These are phyloP conservation scores for Mayamaea pseudoterrestris DNA, from an alignment of 108 stramenopile genomes.

Conservation along the genomic window DNA sequence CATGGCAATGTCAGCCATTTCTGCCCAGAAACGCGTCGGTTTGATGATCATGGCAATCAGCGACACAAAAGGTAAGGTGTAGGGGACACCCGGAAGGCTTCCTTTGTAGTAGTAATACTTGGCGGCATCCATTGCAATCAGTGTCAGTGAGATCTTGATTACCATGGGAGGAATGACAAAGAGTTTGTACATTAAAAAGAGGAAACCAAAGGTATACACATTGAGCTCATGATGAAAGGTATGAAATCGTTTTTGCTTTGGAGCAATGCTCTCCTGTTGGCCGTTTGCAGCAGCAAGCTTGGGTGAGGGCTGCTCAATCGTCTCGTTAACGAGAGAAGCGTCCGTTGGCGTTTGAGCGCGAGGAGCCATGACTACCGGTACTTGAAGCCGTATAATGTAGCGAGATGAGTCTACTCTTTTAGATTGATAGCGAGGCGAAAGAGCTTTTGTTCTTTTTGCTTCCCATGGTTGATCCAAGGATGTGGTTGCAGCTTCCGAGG, in stretches of 20 bases:
- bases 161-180: not conserved
- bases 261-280: not conserved
- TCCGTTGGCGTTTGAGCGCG: not conserved
- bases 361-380: no score
- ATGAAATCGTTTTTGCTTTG: conserved; percentile 1
- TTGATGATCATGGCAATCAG: conserved; percentile 12
- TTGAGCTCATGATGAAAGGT: conserved; percentile 12
- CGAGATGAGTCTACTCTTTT: no score
- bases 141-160: not conserved
- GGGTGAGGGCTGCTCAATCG: not conserved
- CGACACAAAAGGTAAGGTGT: conserved; percentile 15
- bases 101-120: conserved; percentile 8
- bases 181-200: not conserved
- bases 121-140: conserved; percentile 10
- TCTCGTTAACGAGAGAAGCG: not conserved
- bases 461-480: no score
- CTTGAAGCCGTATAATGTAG: no score
- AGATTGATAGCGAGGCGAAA: no score
- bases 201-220: not conserved
- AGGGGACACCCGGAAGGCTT: conserved; percentile 9
- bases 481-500: no score
- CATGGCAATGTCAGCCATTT: conserved; percentile 12
- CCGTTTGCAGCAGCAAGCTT: not conserved
- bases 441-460: no score
- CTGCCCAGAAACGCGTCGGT: conserved; percentile 17